Evolutionary conservation across 179 eudicot genomes (phyloP), one percentile per base, ranked within the genome.

Genomic region (Beta lomatogona): DNA sequence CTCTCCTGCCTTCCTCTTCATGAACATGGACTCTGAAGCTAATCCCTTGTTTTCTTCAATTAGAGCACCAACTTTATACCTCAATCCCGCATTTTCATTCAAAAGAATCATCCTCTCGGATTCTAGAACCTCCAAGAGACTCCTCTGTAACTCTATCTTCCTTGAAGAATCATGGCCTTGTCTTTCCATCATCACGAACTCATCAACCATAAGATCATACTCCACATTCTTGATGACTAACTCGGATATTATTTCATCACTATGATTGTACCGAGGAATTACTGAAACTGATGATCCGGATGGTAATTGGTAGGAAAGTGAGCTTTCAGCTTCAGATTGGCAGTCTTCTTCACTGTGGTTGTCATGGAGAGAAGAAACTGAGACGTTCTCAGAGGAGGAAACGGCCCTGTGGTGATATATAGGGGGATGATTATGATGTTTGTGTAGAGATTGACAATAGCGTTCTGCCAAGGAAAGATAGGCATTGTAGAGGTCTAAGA

Each of bases 21-120:
- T 82, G 85, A 91, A 92, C 89, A 87, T 48, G 0, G 92, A 84
- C 65, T 92, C 97, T 4, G 86, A 77, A 3, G 84, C 89, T 80
- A 92, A 75, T 55, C 88, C 91, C 65, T 87, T 87, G 83, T 90
- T 90, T 82, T 90, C 93, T 25, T 88, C 90, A 64, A 77, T 77
- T 70, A 92, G 68, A 8, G 88, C 85, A 0, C 76, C 73, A 57
- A 88, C 89, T 65, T 81, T 88, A 74, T 88, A 90, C 84, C 86
- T 89, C 79, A 92, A 75, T 46, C 88, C 83, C 15, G 92, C 86
- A n/a, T 92, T 92, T 77, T 92, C 97, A 28, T 87, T 91, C 76
- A 89, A 71, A 46, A 92, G 83, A 36, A 92, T 88, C 76, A 91
- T 19, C 86, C 97, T 89, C 82, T 92, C 97, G 1, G 97, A 91